Conservation (phyloP, 75 land plant genomes). For the Pseudotsuga menziesii region DNA sequence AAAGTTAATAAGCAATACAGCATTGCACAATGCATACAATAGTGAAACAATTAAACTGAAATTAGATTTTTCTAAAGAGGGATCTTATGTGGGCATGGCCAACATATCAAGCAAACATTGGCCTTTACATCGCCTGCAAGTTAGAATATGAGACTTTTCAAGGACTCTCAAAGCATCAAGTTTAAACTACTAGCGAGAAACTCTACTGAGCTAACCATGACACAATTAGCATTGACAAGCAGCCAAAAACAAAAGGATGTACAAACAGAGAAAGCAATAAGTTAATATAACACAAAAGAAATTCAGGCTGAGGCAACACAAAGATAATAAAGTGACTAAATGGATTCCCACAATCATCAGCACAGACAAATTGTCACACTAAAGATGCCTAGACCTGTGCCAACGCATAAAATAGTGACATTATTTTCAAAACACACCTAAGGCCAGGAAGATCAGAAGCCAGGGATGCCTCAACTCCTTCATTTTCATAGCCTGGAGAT, state of each 20-base stretch:
- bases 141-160: too few species aligned
- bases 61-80: too few species aligned
- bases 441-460: slow-evolving; percentile 61
- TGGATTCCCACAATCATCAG: background rate
- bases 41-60: too few species aligned
- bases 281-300: background rate
- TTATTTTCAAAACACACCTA: slow-evolving; percentile 38
- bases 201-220: background rate
- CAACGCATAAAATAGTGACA: background rate
- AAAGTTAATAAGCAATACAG: too few species aligned
- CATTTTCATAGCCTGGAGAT: slow-evolving; percentile 37
- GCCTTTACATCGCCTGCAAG: too few species aligned
- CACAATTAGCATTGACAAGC: background rate
- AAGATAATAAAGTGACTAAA: background rate
- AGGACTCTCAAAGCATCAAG: background rate
- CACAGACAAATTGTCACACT: background rate
- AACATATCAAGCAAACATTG: too few species aligned
- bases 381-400: background rate
- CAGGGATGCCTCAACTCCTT: slow-evolving; percentile 50
- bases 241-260: background rate
- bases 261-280: background rate
- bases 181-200: background rate
- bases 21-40: too few species aligned
- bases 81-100: too few species aligned
- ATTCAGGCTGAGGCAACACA: background rate